Evolutionary conservation across 2,329 filamentous ascomycete species (phyloP), one percentile per base, ranked within the genome.

Genomic region (Helotiales sp.): DNA sequence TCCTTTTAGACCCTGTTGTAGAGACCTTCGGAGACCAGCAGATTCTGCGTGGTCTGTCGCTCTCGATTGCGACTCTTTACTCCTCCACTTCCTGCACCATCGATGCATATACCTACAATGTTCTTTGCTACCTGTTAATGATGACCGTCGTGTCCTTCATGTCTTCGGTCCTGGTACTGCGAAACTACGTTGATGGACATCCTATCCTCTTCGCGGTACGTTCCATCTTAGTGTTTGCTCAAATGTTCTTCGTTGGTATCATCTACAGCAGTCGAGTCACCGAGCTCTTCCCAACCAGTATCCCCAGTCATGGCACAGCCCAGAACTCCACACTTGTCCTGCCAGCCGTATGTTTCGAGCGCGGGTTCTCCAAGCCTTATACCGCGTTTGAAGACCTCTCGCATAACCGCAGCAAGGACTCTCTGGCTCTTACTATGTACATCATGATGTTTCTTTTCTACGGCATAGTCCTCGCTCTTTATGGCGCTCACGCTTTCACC

Each of bases 1-100:
- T n/a, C 31, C 30, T 60, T 13, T 38, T 57, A 9, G 54, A 60
- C 15, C 57, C 54, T 31, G 25, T 60, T 10, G 57, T 56, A 3
- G 36, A 54, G 13, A 56, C 49, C 17, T 56, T 60, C 57, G 52
- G 53, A 25, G 50, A 60, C n/a, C 54, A 57, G 46, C 54, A 57
- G 15, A 54, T 60, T 25, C 3, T 56, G 12, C 40, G 40, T 34
- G 57, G 57, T 36, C 31, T 59, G 7, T 55, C 57, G 1, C 34
- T 59, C n/a, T 56, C 40, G 2, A 51, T 56, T n/a, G 40, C 44
- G 3, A 60, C 44, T 10, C 30, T 57, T 2, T 56, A 38, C 36
- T 53, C 44, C 2, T 54, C 49, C 4, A 44, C 53, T 13, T 29
- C 53, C 13, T 60, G 54, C 15, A 60, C 53, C 13, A 31, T 56